phyloP scores from a whole-genome alignment of 1,139 yeast species.

The Meyerozyma carpophila region DNA sequence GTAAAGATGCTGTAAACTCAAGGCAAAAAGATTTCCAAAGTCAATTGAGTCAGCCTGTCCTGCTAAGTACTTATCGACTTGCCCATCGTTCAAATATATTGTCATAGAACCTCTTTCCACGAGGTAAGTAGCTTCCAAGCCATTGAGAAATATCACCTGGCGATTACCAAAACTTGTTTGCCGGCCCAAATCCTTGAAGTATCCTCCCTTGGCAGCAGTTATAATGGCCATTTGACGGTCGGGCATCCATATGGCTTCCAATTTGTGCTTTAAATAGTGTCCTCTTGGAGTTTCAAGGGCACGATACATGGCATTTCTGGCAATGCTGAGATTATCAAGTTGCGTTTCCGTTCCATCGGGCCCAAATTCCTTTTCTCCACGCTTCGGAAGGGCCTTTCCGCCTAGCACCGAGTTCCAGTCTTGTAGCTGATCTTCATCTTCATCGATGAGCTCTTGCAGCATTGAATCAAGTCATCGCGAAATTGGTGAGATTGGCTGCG shows the following conservation, averaged over 20 bases:
- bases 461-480: constrained; percentile 1
- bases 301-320: constrained; percentile 67
- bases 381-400: constrained; percentile 15
- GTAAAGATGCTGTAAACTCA: constrained; percentile 67
- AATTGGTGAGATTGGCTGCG: neutral
- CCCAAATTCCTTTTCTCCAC: constrained; percentile 85
- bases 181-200: constrained; percentile 67
- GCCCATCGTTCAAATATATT: constrained; percentile 33
- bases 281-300: constrained; percentile 61
- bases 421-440: constrained; percentile 45
- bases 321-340: constrained; percentile 40
- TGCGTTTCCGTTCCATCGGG: constrained; percentile 77
- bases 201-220: constrained; percentile 63
- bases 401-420: constrained; percentile 55
- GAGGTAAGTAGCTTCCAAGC: constrained; percentile 70
- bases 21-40: constrained; percentile 25
- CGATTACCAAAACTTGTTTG: constrained; percentile 28
- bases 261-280: constrained; percentile 44
- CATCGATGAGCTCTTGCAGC: constrained; percentile 5
- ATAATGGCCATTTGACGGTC: constrained; percentile 40
- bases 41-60: constrained; percentile 13
- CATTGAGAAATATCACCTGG: constrained; percentile 42
- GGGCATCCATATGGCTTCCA: constrained; percentile 45
- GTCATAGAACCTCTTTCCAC: constrained; percentile 79
- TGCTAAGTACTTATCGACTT: constrained; percentile 8